Evolutionary conservation across 2,329 filamentous ascomycete genomes (phyloP), one percentile per base, ranked within the genome.

Genomic region (Fusarium subtropicale): DNA sequence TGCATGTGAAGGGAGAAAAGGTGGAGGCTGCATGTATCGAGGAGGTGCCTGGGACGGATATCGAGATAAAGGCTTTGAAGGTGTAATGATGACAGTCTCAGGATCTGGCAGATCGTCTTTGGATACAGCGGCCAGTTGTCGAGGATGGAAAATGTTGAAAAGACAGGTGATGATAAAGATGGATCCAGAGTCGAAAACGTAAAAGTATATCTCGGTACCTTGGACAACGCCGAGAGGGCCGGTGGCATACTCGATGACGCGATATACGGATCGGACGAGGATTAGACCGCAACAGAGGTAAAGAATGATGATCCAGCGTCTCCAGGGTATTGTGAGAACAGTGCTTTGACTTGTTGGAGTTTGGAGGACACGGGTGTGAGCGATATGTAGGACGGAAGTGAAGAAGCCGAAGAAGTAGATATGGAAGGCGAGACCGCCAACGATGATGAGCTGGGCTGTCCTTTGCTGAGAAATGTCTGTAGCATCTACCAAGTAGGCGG

Each of bases 391-490:
- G 0, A 82, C 78, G 0, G 82, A 58, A 5, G 86, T 76, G 66
- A 89, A 89, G 48, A 87, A 77, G 7, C 79, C 79, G 50, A 89
- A 88, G 53, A 85, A 82, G 26, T 86, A 53, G 7, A 89, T 79
- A 66, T 89, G 87, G 1, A 88, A 75, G 5, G 83, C 74, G 1
- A 89, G 76, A 3, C 87, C 87, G 1, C 71, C 82, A 2, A 88
- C 75, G 4, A 88, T 83, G 22, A 88, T 76, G 4, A 82, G 78
- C 34, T 84, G 76, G 7, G 82, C 83, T 3, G 73, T 72, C 13
- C 57, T 56, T 13, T 72, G 59, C 5, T 67, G 20, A 2, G 39
- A 2, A 15, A 80, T 72, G 39, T 68, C 15, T 6, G 38, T 72
- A 3, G 72, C 71, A 4, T 44, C 62, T 0, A 67, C 45, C 2